Base-by-base conservation (phyloP, 805 yeast species). In the Metschnikowia henanensis region DNA sequence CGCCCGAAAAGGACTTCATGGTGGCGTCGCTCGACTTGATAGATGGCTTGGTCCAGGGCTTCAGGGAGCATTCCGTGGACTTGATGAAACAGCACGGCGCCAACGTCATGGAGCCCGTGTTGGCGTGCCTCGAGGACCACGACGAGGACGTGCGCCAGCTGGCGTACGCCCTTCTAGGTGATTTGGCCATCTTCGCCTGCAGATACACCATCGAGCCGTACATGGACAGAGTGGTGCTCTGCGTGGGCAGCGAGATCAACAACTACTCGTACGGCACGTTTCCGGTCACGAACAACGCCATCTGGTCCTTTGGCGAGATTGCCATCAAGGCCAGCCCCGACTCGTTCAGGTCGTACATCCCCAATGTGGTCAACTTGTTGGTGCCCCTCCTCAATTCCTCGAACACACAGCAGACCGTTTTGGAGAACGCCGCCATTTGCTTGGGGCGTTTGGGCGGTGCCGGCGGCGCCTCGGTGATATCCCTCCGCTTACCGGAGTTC, bases 291-390 rank as follows among this genome's bases (percentile, higher is more conserved):
- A 87, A 87, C 64, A 94, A 94, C 63, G 94, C 98, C 1, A 81
- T 88, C 38, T 94, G 99, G 99, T 80, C 96, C 2, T 67, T 87
- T 12, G 98, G 99, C 34, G 96, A 94, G 61, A 80, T 94, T 23
- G 75, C 88, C 3, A 70, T 90, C 57, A 77, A 87, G 43, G 57
- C 79, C 13, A 61, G 75, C 3, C 62, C 62, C 17, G 68, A 72
- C 1, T 70, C 72, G 30, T 53, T 83, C 49, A 66, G 66, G 33
- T 81, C 80, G 13, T 84, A 76, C 56, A 61, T 83, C 35, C 65
- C 62, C 30, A 80, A 80, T 47, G 63, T 85, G 50, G 69, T 82
- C 48, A 73, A 70, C 33, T 62, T 81, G 18, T 63, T 87, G 43
- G 77, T 84, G 13, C 81, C 83, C 6, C 73, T 84, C n/a, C 61